These are phyloP conservation scores for Penicillium herquei DNA, from an alignment of 495 filamentous ascomycete genomes.

Conservation along the genomic window DNA sequence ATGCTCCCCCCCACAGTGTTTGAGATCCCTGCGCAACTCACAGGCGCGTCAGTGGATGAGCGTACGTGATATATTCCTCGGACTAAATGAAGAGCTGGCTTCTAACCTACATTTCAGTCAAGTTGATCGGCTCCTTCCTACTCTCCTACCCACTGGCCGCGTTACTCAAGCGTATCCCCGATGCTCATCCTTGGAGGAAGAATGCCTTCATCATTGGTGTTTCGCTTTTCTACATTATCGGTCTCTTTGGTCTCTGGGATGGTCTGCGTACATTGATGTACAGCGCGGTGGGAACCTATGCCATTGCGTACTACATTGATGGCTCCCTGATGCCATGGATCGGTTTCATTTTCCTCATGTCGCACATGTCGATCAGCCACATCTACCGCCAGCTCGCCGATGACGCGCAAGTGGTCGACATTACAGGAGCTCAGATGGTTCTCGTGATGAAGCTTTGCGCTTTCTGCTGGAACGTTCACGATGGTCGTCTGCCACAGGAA, in stretches of 20 bases:
- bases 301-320: slow-evolving; percentile 77
- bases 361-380: slow-evolving; percentile 89
- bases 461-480: slow-evolving; percentile 97
- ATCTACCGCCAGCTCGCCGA: slow-evolving; percentile 72
- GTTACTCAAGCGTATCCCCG: slow-evolving; percentile 86
- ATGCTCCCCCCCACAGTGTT: slow-evolving; percentile 60
- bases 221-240: slow-evolving; percentile 85
- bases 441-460: slow-evolving; percentile 96
- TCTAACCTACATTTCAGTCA: slow-evolving; percentile 58
- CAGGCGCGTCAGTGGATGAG: slow-evolving; percentile 85
- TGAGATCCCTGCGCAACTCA: slow-evolving; percentile 55
- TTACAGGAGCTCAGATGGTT: slow-evolving; percentile 98
- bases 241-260: slow-evolving; percentile 92
- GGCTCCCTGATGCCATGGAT: slow-evolving; percentile 99
- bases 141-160: slow-evolving; percentile 91
- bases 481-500: slow-evolving; percentile 74
- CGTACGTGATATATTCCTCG: slow-evolving; percentile 50
- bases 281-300: slow-evolving; percentile 74
- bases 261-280: slow-evolving; percentile 78
- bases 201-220: slow-evolving; percentile 82
- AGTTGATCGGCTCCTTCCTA: slow-evolving; percentile 87
- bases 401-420: slow-evolving; percentile 68
- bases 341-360: slow-evolving; percentile 91
- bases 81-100: background rate
- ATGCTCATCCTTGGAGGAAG: slow-evolving; percentile 79